Evolutionary conservation across 345 rosid species (phyloP), one percentile per base, ranked within the genome.

Genomic region (Linum lewisii): DNA sequence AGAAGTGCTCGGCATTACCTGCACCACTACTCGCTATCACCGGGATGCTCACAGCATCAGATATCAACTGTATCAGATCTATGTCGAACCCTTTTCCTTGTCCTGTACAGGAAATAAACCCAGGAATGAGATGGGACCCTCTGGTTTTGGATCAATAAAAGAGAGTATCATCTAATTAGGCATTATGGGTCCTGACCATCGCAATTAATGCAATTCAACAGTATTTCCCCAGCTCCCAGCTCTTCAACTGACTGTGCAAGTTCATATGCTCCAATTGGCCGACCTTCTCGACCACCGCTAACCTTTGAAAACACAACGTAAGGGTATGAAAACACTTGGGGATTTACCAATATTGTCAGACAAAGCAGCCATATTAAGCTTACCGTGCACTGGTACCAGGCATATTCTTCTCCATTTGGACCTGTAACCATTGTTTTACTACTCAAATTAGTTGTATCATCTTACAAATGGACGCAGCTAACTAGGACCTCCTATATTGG

Each of bases 371-470:
- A 62, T 55, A 61, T 20, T 57, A 65, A 50, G 63, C 82, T 58
- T 84, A 93, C 99, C 71, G 92, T 93, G 73, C 99, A 93, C 81
- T 93, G 97, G 70, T 90, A 93, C 99, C 97, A 93, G 3, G 96
- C 99, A 72, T 81, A 87, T 69, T 85, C 84, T 80, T 93, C 96
- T 72, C 92, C 97, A 63, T 71, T 84, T 32, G 96, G 95, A 62
- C 99, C 97, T 87, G 76, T 70, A 57, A 57, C 55, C 65, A 64
- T 61, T 56, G 51, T 16, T 26, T 24, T 21, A 26, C 45, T 59
- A 58, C 51, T 29, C 21, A 21, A 14, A 70, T 66, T 14, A 66
- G 47, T 29, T 29, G 34, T 29, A 29, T 29, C 7, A 29, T 29
- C 5, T 4, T 29, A 29, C 34, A 29, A 29, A 29, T 29, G 34